Percentiles rank a stretch among this genome's conserved stretches.
Evolutionary conservation across 169 alveolate genomes (phyloP).

Genomic region (Plasmodium chabaudi): DNA sequence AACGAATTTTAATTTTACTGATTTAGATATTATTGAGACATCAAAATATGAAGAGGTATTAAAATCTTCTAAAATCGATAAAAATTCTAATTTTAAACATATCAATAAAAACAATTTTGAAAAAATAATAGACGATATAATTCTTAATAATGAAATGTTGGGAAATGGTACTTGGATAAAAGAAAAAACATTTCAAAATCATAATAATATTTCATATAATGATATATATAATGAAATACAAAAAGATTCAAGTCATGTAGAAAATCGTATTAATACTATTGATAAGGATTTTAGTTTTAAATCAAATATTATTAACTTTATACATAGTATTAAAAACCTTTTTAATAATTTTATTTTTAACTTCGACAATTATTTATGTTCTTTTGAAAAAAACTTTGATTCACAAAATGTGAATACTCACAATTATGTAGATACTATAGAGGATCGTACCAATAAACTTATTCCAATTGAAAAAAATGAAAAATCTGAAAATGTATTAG

Average conservation of each 20-base stretch:
- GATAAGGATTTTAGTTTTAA: constrained; percentile 42
- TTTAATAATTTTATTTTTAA: constrained; percentile 53
- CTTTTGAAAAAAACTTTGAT: constrained; percentile 54
- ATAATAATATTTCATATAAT: constrained; percentile 8
- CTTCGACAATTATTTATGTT: constrained; percentile 52
- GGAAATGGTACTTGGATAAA: constrained; percentile 43
- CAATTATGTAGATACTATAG: background rate
- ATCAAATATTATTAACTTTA: constrained; percentile 52
- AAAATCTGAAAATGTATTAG: too few species aligned
- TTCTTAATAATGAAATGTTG: constrained; percentile 5
- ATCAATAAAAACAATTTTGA: constrained; percentile 36
- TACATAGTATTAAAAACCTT: constrained; percentile 33
- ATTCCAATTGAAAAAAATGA: background rate
- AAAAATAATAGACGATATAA: constrained; percentile 23
- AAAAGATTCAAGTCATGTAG: constrained; percentile 28
- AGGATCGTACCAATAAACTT: background rate
- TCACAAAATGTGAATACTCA: background rate
- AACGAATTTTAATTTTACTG: constrained; percentile 20
- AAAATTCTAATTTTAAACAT: constrained; percentile 3
- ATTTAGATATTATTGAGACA: constrained; percentile 46
- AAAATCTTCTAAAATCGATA: background rate
- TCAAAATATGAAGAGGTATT: constrained; percentile 51
- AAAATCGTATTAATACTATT: constrained; percentile 12
- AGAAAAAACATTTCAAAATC: constrained; percentile 33
- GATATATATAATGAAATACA: constrained; percentile 26